These are phyloP conservation scores for Begonia peltatifolia DNA, from an alignment of 306 rosid genomes.

Conservation along the genomic window DNA sequence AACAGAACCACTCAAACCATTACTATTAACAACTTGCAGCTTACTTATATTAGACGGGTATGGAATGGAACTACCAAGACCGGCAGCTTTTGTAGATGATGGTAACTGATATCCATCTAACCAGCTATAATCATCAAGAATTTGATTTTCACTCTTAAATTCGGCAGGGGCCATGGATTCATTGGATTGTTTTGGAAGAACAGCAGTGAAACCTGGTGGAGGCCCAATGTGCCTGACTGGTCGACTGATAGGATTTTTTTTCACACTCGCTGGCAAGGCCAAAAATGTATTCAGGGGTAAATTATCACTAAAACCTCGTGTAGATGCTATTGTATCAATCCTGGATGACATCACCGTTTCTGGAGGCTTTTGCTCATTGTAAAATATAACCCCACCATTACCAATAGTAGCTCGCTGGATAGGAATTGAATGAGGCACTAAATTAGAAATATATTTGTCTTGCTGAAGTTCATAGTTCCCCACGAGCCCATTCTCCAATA, in stretches of 20 bases:
- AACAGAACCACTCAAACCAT: slow-evolving; percentile 35
- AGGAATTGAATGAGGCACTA: slow-evolving; percentile 28
- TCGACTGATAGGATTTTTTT: slow-evolving; percentile 55
- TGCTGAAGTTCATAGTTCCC: slow-evolving; percentile 37
- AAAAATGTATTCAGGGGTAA: slow-evolving; percentile 20
- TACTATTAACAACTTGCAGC: slow-evolving; percentile 26
- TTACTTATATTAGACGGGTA: slow-evolving; percentile 29
- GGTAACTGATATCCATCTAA: slow-evolving; percentile 93
- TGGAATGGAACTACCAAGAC: slow-evolving; percentile 21
- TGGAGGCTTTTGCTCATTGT: slow-evolving; percentile 32
- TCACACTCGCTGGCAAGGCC: slow-evolving; percentile 27
- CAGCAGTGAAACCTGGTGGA: slow-evolving; percentile 79
- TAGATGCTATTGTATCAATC: slow-evolving; percentile 25
- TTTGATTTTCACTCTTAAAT: slow-evolving; percentile 34
- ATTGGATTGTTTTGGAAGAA: slow-evolving; percentile 40
- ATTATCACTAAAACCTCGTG: slow-evolving; percentile 25
- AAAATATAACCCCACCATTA: slow-evolving; percentile 15
- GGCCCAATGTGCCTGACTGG: slow-evolving; percentile 89
- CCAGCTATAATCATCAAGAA: slow-evolving; percentile 91
- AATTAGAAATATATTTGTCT: slow-evolving; percentile 18
- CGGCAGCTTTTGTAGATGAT: slow-evolving; percentile 34
- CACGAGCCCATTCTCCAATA: slow-evolving; percentile 52
- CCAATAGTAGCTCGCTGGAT: slow-evolving; percentile 31
- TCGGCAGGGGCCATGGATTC: slow-evolving; percentile 33
- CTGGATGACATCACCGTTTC: slow-evolving; percentile 30